phyloP scores from a whole-genome alignment of 1,284 basidiomycete species.

The Ceratobasidium sp. region DNA sequence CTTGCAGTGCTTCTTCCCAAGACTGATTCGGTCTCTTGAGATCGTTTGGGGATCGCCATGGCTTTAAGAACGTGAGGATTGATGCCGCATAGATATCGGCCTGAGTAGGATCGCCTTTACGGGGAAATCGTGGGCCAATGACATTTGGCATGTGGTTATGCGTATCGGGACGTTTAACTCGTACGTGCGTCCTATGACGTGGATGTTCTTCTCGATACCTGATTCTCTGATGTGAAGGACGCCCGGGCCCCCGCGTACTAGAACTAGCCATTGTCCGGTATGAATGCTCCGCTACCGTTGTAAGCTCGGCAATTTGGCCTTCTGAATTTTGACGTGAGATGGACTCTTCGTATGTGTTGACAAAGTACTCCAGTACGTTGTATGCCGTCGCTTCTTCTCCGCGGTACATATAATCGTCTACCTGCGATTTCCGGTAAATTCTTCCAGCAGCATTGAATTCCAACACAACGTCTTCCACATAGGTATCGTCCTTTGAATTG shows the following conservation, averaged over 20 bases:
- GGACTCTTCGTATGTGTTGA: constrained; percentile 16
- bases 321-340: neutral
- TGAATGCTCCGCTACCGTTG: neutral
- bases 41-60: constrained; percentile 22
- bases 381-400: neutral
- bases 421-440: constrained; percentile 8
- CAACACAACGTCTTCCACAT: neutral
- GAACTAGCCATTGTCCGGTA: neutral
- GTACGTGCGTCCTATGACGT: neutral
- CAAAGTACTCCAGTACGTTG: constrained; percentile 34
- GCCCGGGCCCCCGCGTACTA: neutral
- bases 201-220: constrained; percentile 9
- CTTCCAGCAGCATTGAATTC: neutral
- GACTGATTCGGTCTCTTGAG: constrained; percentile 2
- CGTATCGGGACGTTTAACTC: neutral
- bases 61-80: constrained; percentile 32
- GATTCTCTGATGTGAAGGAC: neutral
- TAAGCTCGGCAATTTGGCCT: neutral
- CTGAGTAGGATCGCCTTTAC: neutral
- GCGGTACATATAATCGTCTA: constrained; percentile 25
- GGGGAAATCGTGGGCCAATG: constrained; percentile 27
- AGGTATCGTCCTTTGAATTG: neutral
- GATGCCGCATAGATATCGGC: neutral
- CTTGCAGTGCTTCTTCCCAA: constrained; percentile 17
- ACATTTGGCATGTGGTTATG: constrained; percentile 34